Evolutionary conservation across 2,329 filamentous ascomycete genomes (phyloP).

Genomic region (Apiospora saccharicola): DNA sequence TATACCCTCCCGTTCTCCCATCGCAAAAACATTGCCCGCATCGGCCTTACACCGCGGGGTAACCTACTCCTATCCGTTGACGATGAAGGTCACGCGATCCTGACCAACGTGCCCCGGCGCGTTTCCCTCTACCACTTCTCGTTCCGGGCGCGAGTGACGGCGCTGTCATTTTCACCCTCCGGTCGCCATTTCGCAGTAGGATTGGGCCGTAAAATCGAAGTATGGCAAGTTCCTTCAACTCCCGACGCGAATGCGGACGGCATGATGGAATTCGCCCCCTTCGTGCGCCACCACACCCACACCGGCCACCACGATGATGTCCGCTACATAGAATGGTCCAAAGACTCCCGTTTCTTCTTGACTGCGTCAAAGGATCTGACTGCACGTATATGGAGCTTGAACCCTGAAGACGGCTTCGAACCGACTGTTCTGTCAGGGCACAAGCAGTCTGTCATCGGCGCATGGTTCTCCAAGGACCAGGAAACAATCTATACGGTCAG

Average conservation of each 20-base stretch:
- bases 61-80: conserved; percentile 94
- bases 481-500: conserved; percentile 96
- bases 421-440: conserved; percentile 92
- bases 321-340: conserved; percentile 90
- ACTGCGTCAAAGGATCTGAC: conserved; percentile 93
- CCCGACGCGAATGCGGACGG: conserved; percentile 81
- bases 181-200: conserved; percentile 91
- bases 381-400: conserved; percentile 91
- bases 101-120: conserved; percentile 87
- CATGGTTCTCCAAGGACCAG: conserved; percentile 96
- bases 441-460: conserved; percentile 86
- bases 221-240: conserved; percentile 94
- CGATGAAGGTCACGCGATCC: conserved; percentile 90
- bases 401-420: conserved; percentile 85
- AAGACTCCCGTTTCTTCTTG: conserved; percentile 93
- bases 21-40: conserved; percentile 87
- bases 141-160: conserved; percentile 83
- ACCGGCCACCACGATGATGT: conserved; percentile 89
- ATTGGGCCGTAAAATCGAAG: conserved; percentile 85
- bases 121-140: conserved; percentile 94
- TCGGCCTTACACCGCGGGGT: conserved; percentile 88
- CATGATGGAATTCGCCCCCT: conserved; percentile 93
- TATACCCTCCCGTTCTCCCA: conserved; percentile 89
- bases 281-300: conserved; percentile 86
- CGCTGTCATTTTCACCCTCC: conserved; percentile 89